These are phyloP conservation scores for Coemansia sp. DNA, from an alignment of 192 early-diverging fungal genomes.

Conservation along the genomic window DNA sequence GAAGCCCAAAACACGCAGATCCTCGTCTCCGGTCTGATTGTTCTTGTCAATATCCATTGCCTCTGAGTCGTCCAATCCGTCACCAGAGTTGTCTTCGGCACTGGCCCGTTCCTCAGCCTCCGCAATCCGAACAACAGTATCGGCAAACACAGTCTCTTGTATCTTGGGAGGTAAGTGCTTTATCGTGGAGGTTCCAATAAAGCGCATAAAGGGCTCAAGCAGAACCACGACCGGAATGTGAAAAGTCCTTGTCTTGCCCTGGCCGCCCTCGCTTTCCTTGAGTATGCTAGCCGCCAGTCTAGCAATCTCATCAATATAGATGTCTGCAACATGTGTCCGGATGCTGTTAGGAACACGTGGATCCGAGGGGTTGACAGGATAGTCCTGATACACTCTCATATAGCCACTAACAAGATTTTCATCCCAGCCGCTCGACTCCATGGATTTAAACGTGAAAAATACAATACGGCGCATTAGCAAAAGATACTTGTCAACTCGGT, in stretches of 20 bases:
- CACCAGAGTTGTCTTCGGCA: slow-evolving; percentile 7
- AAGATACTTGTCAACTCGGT: slow-evolving; percentile 52
- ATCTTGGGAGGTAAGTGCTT: slow-evolving; percentile 38
- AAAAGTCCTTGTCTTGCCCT: slow-evolving; percentile 5
- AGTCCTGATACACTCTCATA: slow-evolving; percentile 23
- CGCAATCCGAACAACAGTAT: slow-evolving; percentile 48
- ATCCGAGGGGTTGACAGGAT: slow-evolving; percentile 30
- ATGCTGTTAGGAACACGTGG: slow-evolving; percentile 44
- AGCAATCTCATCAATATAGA: slow-evolving; percentile 50
- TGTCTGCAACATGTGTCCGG: slow-evolving; percentile 41
- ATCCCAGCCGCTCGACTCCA: slow-evolving; percentile 45
- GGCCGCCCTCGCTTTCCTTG: slow-evolving; percentile 7
- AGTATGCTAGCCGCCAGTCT: slow-evolving; percentile 24
- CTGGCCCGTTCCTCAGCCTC: slow-evolving; percentile 41
- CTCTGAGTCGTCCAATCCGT: background rate
- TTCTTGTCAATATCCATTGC: slow-evolving; percentile 15
- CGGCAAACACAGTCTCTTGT: slow-evolving; percentile 46
- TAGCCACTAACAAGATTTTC: slow-evolving; percentile 26
- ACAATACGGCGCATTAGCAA: slow-evolving; percentile 48
- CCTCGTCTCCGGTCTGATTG: slow-evolving; percentile 40
- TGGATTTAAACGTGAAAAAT: slow-evolving; percentile 36
- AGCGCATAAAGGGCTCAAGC: slow-evolving; percentile 50
- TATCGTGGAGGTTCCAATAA: slow-evolving; percentile 40
- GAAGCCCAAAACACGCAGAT: slow-evolving; percentile 38
- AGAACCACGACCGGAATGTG: slow-evolving; percentile 40